Evolutionary conservation across 2,329 filamentous ascomycete species (phyloP).

Genomic region (Xylariaceae sp.): DNA sequence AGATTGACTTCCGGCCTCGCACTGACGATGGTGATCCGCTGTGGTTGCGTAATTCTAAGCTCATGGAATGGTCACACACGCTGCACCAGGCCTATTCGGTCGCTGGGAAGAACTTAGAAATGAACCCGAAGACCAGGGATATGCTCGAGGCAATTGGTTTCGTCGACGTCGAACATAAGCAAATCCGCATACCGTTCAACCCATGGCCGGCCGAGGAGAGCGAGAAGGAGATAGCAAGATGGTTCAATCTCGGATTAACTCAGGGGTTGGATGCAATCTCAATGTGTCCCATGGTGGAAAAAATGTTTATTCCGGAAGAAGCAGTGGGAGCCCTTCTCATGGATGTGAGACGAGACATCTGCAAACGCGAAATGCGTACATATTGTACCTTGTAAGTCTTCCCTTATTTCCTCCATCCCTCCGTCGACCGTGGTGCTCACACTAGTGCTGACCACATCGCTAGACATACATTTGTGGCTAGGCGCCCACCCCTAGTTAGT

Average conservation of each 20-base stretch:
- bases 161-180: slow-evolving; percentile 67
- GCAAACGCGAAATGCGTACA: slow-evolving; percentile 59
- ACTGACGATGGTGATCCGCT: slow-evolving; percentile 57
- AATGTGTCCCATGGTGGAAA: slow-evolving; percentile 64
- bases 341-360: slow-evolving; percentile 63
- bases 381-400: slow-evolving; percentile 71
- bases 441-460: slow-evolving; percentile 14
- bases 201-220: slow-evolving; percentile 63
- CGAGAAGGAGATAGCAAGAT: slow-evolving; percentile 65
- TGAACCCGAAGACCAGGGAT: slow-evolving; percentile 47
- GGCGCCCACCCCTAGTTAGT: slow-evolving; percentile 21
- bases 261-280: slow-evolving; percentile 69
- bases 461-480: slow-evolving; percentile 27
- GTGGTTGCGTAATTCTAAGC: slow-evolving; percentile 40
- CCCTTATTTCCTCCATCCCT: slow-evolving; percentile 1
- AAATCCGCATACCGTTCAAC: slow-evolving; percentile 66
- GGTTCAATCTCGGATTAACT: slow-evolving; percentile 76
- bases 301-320: slow-evolving; percentile 50
- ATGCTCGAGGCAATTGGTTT: slow-evolving; percentile 69
- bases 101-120: slow-evolving; percentile 59
- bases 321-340: slow-evolving; percentile 60
- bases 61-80: slow-evolving; percentile 64
- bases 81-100: slow-evolving; percentile 63
- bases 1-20: slow-evolving; percentile 79
- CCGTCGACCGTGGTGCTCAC: slow-evolving; percentile 1